Evolutionary conservation across 176 grass and related monocot genomes (phyloP).

Genomic region (Oryza australiensis): DNA sequence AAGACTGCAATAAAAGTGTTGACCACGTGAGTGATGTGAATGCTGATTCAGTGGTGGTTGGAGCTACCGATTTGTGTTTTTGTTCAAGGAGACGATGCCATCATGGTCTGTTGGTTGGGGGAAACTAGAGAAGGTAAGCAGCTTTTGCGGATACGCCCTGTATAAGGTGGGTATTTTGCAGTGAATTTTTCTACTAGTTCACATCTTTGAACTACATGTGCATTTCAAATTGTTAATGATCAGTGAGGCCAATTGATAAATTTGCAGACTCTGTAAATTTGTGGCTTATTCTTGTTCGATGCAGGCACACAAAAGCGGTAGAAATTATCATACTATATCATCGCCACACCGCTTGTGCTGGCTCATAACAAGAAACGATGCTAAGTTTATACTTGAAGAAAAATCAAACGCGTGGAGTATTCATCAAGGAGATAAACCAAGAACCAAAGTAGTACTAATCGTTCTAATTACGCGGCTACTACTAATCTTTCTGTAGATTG

Average conservation of each 20-base stretch:
- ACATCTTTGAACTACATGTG: not conserved
- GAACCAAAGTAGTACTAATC: not conserved
- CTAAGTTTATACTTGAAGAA: constrained; percentile 29
- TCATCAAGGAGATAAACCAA: not conserved
- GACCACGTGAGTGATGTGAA: constrained; percentile 37
- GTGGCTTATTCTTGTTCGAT: constrained; percentile 17
- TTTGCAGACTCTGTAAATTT: not conserved
- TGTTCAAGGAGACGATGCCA: constrained; percentile 36
- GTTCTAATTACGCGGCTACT: not conserved
- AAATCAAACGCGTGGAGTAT: constrained; percentile 26
- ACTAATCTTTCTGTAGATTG: not conserved
- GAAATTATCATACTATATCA: constrained; percentile 9
- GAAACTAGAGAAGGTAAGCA: constrained; percentile 18
- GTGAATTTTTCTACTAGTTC: constrained; percentile 10
- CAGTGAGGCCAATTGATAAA: not conserved
- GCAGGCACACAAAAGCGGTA: not conserved
- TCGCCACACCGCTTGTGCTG: not conserved
- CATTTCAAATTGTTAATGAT: not conserved
- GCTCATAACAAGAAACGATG: constrained; percentile 21
- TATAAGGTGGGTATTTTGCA: constrained; percentile 23
- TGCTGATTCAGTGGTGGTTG: constrained; percentile 41
- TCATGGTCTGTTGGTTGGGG: constrained; percentile 35
- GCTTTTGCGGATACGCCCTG: constrained; percentile 28
- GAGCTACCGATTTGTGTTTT: constrained; percentile 36
- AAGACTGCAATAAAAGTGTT: constrained; percentile 33